Evolutionary conservation across 768 basidiomycete genomes (phyloP), one percentile per base, ranked within the genome.

Genomic region (Leccinum fibrillosum): DNA sequence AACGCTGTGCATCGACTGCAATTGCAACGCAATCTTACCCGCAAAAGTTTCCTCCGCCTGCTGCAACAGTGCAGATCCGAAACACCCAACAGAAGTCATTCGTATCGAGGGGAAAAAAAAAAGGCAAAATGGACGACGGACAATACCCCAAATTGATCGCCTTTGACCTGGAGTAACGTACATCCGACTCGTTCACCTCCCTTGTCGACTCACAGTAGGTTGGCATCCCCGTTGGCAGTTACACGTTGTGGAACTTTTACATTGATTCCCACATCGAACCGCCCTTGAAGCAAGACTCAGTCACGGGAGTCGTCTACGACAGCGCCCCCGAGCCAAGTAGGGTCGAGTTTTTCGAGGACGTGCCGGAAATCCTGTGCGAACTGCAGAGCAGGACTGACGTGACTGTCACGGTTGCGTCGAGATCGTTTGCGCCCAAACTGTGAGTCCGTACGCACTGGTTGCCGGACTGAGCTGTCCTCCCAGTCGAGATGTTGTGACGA

Each of bases 241-340:
- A 89, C 69, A 94, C 92, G 0, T 76, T 94, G 6, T 94, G 91
- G 92, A 82, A 87, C 57, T 76, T 93, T 15, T 93, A 91, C 92
- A 87, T 94, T 53, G 92, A 94, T 70, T 85, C 85, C 17, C 88
- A 92, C 69, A 78, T 90, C 53, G 74, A 79, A 47, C 82, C 80
- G 30, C 84, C 88, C 7, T 71, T 90, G 53, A 78, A 72, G 55
- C 76, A 80, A 48, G 72, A 84, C 23, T 76, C 45, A 5, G 21
- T 21, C 32, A 64, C 67, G 13, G 67, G 67, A 11, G 53, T 47
- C 8, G 61, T 72, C 23, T 64, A 64, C 10, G 72, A 74, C 50
- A 71, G 63, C 37, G 55, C 65, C 12, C 1, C 19, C 28, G 51
- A 59, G 2, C 70, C 62, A 12, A 54, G 1, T 28, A 69, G 67